Percentiles rank a stretch among this genome's conserved stretches.
phyloP scores from a whole-genome alignment of 2,329 filamentous ascomycete genomes.

The Triangularia setosa region DNA sequence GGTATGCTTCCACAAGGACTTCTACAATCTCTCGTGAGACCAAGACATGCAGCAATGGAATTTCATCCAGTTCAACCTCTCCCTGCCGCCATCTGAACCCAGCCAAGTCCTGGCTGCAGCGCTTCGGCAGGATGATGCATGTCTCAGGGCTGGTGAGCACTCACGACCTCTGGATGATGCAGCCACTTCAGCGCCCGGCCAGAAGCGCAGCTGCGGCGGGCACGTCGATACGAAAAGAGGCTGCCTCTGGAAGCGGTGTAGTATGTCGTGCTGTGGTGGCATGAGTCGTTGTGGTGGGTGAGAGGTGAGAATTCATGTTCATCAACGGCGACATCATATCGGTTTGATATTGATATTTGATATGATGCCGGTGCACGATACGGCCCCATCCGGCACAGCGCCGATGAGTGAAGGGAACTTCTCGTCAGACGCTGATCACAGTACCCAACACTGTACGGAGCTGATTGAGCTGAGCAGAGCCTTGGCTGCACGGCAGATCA shows the following conservation, averaged over 20 bases:
- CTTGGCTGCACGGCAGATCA: constrained; percentile 25
- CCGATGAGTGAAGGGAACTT: neutral
- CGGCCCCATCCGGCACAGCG: constrained; percentile 3
- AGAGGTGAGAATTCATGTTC: neutral
- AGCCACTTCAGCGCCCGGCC: constrained; percentile 3
- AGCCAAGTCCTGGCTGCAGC: constrained; percentile 9
- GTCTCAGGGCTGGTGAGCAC: constrained; percentile 19
- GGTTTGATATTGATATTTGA: neutral
- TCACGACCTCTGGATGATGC: constrained; percentile 13
- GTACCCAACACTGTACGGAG: constrained; percentile 15
- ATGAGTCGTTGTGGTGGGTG: neutral
- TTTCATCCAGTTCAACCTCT: constrained; percentile 2
- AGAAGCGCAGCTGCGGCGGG: constrained; percentile 3
- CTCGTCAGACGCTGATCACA: constrained; percentile 5
- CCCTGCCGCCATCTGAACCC: constrained; percentile 5
- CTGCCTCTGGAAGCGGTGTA: constrained; percentile 7
- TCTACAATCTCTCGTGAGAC: neutral
- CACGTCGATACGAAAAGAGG: neutral
- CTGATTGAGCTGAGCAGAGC: constrained; percentile 7
- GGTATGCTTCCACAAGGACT: neutral
- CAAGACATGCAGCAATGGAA: constrained; percentile 16
- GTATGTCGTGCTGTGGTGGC: neutral
- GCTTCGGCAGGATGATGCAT: constrained; percentile 22
- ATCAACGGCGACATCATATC: constrained; percentile 5
- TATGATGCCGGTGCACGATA: no score